Evolutionary conservation across 495 filamentous ascomycete species (phyloP).

Genomic region (Amniculicola lignicola): DNA sequence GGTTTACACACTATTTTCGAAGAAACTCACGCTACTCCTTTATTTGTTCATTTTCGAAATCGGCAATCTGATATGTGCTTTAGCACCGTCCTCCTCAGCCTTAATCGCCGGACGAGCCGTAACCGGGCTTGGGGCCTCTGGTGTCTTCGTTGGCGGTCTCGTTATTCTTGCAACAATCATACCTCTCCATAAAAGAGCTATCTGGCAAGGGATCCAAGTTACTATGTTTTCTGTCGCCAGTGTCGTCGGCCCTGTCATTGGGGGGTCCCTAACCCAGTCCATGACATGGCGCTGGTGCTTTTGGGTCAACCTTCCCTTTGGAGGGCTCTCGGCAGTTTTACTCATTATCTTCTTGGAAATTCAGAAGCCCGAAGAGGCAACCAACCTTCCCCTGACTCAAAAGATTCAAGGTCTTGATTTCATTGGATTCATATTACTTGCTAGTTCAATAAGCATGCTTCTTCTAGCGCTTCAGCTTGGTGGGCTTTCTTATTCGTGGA

Average conservation of each 20-base stretch:
- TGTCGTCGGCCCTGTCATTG: slow-evolving; percentile 16
- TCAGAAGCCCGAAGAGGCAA: background rate
- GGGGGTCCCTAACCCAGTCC: slow-evolving; percentile 12
- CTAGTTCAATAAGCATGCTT: slow-evolving; percentile 40
- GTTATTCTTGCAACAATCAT: slow-evolving; percentile 15
- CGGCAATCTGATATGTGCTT: slow-evolving; percentile 11
- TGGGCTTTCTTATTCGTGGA: slow-evolving; percentile 45
- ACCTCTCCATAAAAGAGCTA: slow-evolving; percentile 19
- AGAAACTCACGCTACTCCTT: background rate
- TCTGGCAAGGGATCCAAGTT: slow-evolving; percentile 2
- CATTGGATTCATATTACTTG: background rate
- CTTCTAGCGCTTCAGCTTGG: slow-evolving; percentile 52
- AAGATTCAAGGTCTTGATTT: slow-evolving; percentile 2
- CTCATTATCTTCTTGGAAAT: background rate
- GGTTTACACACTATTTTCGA: slow-evolving; percentile 3
- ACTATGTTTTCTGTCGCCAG: slow-evolving; percentile 12
- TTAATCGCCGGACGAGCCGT: slow-evolving; percentile 23
- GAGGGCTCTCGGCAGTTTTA: background rate
- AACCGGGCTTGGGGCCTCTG: slow-evolving; percentile 16
- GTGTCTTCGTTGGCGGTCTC: slow-evolving; percentile 19
- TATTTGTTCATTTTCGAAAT: slow-evolving; percentile 17
- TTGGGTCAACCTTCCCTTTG: slow-evolving; percentile 5
- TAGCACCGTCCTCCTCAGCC: slow-evolving; percentile 7
- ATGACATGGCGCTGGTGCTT: slow-evolving; percentile 18
- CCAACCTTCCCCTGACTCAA: background rate